phyloP scores from a whole-genome alignment of 257 asterid genomes.

The Ehretia macrophylla region DNA sequence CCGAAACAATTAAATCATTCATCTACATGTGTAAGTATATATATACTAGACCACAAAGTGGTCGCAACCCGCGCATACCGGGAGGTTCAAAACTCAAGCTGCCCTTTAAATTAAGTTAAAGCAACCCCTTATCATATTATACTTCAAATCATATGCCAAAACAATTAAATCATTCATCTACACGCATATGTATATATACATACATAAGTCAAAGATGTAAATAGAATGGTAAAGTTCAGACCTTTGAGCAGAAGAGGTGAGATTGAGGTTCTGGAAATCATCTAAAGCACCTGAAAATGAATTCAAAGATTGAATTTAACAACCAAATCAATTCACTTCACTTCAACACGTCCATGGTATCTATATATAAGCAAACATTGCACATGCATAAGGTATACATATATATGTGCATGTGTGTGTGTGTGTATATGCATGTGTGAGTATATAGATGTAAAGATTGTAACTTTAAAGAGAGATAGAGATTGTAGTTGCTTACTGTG shows the following conservation, averaged over 20 bases:
- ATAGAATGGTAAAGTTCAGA: neutral
- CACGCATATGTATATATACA: neutral
- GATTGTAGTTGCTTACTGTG: conserved; percentile 57
- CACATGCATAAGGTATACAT: neutral
- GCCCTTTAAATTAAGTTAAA: neutral
- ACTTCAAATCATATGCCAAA: conserved; percentile 4
- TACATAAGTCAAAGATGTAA: neutral
- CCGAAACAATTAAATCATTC: neutral
- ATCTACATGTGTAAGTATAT: too few relatives aligned
- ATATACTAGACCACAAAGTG: too few relatives aligned
- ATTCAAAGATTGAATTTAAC: neutral
- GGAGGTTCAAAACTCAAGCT: too few relatives aligned
- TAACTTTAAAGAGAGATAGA: neutral
- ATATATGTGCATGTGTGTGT: neutral
- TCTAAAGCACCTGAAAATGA: conserved; percentile 89
- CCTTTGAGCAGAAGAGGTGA: conserved; percentile 78
- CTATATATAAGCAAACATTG: too few relatives aligned
- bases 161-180: neutral
- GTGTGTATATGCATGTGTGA: neutral
- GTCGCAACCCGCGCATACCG: too few relatives aligned
- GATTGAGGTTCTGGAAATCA: conserved; percentile 94
- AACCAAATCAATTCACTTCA: conserved; percentile 4
- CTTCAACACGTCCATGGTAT: neutral
- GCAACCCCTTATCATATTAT: conserved; percentile 6
- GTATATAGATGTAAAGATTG: neutral